Conservation (phyloP, 2,329 filamentous ascomycete genomes). For the Colletotrichum spaethianum region DNA sequence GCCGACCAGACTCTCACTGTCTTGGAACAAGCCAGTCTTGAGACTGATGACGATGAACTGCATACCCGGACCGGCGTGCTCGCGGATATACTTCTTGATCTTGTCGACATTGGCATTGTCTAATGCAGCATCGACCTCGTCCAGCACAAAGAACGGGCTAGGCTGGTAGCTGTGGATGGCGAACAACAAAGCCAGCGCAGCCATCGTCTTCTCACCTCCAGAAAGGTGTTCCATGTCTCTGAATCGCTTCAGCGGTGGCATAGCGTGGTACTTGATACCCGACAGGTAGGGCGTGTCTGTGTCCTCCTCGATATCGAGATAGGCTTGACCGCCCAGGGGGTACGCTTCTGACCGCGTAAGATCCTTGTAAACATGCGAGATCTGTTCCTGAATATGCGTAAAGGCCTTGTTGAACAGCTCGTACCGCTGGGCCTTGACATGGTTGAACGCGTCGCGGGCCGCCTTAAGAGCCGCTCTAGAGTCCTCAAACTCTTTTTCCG, state of each 20-base stretch:
- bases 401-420: conserved; percentile 97
- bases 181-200: conserved; percentile 94
- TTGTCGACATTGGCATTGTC: conserved; percentile 98
- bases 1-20: conserved; percentile 94
- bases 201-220: conserved; percentile 99
- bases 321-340: conserved; percentile 89
- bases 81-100: conserved; percentile 95
- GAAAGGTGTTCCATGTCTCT: conserved; percentile 99
- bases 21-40: conserved; percentile 95
- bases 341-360: conserved; percentile 92
- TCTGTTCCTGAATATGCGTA: conserved; percentile 94
- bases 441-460: conserved; percentile 87
- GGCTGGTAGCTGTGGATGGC: conserved; percentile 98
- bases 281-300: conserved; percentile 96
- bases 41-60: conserved; percentile 99
- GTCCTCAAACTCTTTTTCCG: conserved; percentile 91
- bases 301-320: conserved; percentile 93
- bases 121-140: conserved; percentile 98
- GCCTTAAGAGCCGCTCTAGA: conserved; percentile 81
- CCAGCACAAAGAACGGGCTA: conserved; percentile 96
- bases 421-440: conserved; percentile 84
- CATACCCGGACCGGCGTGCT: conserved; percentile 96
- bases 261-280: conserved; percentile 98
- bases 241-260: conserved; percentile 98
- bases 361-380: conserved; percentile 93